Evolutionary conservation across 257 asterid genomes (phyloP), one percentile per base, ranked within the genome.

Genomic region (Lycium barbarum): DNA sequence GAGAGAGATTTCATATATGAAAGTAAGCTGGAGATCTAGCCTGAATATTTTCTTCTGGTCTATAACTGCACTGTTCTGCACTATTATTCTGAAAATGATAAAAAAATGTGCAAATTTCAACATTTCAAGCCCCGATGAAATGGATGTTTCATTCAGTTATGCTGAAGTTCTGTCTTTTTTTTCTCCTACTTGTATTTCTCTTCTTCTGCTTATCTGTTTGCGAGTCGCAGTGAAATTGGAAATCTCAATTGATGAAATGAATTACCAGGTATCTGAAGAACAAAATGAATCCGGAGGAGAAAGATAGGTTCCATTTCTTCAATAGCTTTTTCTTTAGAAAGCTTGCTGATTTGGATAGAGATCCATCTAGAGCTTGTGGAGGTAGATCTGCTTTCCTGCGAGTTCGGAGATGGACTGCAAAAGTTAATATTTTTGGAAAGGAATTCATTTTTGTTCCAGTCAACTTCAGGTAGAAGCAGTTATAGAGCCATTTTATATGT

Each of bases 301-400:
- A 82, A 91, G 90, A 80, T 11, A 89, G 91, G 88, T 93, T 93
- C 90, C 95, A 97, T 86, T 92, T 94, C 74, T 97, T 95, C 92
- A 97, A 94, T 91, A 88, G 98, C 80, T 97, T 97, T 90, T 97
- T 95, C 97, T 95, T 94, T 81, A 93, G 90, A 86, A 97, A 97
- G 94, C 94, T 97, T 83, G 89, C 84, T 83, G 91, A 89, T 88
- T 86, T 90, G 86, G 91, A 86, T 78, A 91, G 83, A 84, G 93
- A 87, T 84, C 85, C 85, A 84, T 88, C 91, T 51, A 80, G 84
- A 86, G 87, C 85, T 61, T 66, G 88, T 83, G 94, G 91, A 86
- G 96, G 90, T 70, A 86, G 92, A 81, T 89, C 88, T 81, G 90
- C 97, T 87, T 95, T 93, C 90, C 93, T 84, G 85, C 91, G 91